A percentile compares a stretch with the other conserved stretches of the same genome.
Conservation (phyloP, 2,329 filamentous ascomycete genomes). For the Davidsoniella australis region DNA sequence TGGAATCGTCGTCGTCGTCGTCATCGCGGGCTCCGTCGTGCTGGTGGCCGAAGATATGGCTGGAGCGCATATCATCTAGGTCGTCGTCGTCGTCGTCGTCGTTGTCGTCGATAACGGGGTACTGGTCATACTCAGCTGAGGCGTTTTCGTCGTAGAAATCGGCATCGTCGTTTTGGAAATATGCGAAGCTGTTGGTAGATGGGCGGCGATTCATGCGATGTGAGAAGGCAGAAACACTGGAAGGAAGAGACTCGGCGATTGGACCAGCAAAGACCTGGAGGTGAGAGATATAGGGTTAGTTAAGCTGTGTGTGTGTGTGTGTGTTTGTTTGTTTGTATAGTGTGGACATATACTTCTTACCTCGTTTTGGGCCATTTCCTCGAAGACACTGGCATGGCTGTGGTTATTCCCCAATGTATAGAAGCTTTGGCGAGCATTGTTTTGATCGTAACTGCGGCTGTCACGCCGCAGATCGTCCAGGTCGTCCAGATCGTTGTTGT, state of each 20-base stretch:
- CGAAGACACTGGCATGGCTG: conserved; percentile 66
- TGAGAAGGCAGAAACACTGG: conserved; percentile 78
- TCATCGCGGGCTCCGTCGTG: not conserved
- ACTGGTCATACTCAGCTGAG: not conserved
- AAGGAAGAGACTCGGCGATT: conserved; percentile 88
- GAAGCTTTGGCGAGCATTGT: not conserved
- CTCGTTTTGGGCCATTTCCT: conserved; percentile 95
- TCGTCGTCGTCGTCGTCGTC: conserved; percentile 24
- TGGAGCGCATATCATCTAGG: conserved; percentile 21
- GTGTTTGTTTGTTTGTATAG: not conserved
- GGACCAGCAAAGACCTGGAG: conserved; percentile 68
- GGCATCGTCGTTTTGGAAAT: conserved; percentile 58
- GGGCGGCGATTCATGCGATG: conserved; percentile 68
- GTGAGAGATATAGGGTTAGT: conserved; percentile 7
- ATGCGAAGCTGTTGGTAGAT: conserved; percentile 78
- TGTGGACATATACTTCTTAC: conserved; percentile 25
- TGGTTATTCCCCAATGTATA: conserved; percentile 31
- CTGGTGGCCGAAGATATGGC: not conserved
- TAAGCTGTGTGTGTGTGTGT: no score
- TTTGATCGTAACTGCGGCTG: not conserved
- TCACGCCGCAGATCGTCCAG: not conserved
- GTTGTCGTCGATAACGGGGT: conserved; percentile 16
- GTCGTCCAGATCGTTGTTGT: not conserved
- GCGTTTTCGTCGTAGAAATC: conserved; percentile 14
- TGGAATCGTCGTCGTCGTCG: not conserved